Evolutionary conservation across 139 green algal species (phyloP).

Genomic region (Volvox africanus): DNA sequence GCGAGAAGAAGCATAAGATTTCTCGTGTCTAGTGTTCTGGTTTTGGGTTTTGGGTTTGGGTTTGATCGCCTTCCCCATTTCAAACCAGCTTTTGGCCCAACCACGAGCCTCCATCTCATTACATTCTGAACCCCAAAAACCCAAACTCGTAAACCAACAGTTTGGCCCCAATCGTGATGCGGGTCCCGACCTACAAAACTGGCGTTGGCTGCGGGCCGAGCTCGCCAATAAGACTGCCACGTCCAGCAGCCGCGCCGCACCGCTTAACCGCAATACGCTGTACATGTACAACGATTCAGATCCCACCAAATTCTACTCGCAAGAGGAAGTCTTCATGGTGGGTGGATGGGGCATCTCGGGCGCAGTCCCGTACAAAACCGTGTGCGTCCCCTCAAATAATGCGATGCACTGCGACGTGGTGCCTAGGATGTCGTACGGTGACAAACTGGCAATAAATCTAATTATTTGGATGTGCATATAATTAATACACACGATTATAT

Average conservation of each 20-base stretch:
- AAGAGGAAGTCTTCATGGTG: slow-evolving; percentile 48
- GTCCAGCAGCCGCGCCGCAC: not conserved
- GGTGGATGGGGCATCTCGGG: not conserved
- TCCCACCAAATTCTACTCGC: slow-evolving; percentile 1
- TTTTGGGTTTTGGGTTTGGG: too few species aligned
- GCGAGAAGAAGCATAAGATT: too few species aligned
- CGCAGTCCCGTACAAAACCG: too few species aligned
- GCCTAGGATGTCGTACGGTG: too few species aligned
- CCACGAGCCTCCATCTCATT: not conserved
- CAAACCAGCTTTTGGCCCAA: not conserved
- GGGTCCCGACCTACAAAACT: not conserved
- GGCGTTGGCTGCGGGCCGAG: slow-evolving; percentile 36
- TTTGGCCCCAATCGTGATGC: slow-evolving; percentile 25
- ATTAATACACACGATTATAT: not conserved
- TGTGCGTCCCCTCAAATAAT: too few species aligned
- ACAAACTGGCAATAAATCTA: too few species aligned
- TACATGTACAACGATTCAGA: slow-evolving; percentile 24
- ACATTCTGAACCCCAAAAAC: not conserved
- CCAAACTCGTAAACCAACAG: not conserved
- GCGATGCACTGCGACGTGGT: too few species aligned
- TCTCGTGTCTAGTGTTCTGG: too few species aligned
- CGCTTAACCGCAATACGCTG: not conserved
- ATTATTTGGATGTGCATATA: not conserved
- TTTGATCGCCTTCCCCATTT: not conserved
- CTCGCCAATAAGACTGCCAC: slow-evolving; percentile 15